Evolutionary conservation across 2,329 filamentous ascomycete genomes (phyloP), one percentile per base, ranked within the genome.

Genomic region (Davidsoniella neocaledoniae): DNA sequence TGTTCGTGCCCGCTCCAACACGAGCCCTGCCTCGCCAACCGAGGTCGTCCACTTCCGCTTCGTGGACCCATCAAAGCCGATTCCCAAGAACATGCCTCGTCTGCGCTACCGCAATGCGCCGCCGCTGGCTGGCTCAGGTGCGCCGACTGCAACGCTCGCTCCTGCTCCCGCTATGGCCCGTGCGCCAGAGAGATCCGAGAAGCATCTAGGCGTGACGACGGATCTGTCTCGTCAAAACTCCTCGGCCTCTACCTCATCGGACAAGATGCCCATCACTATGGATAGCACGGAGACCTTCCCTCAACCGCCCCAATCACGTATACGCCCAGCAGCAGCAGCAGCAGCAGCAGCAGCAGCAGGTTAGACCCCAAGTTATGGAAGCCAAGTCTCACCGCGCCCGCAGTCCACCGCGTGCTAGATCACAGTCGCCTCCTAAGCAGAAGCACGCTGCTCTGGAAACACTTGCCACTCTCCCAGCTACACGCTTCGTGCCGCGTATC

Each of bases 1-100:
- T 12, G n/a, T 46, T 16, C 66, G 64, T 4, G 55, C 62, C 17
- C 69, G 76, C 25, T 73, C 75, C 2, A 73, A 74, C 55, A 78
- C 76, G 3, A 73, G 72, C 12, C 74, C 75, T 2, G 70, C 69
- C 12, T 59, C 62, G 17, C 58, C 51, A 5, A 33, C 51, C n/a
- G 48, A 23, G 19, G 29, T 29, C 23, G 47, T 25, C 4, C 47
- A 45, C 4, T 47, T 53, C 40, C 43, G 43, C 16, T 50, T 53
- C 23, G 43, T 53, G 16, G 51, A 50, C 38, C 48, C 51, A 14
- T 43, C 47, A 8, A 50, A 50, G 29, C 51, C 51, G 4, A 36
- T 48, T 23, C 47, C 51, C 26, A 49, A 45, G 23, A 53, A 50
- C 33, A 50, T 53, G 51, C 51, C 51, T 2, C 51, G 43, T 10